phyloP scores from a whole-genome alignment of 441 rosid genomes.

The Sinapis alba region DNA sequence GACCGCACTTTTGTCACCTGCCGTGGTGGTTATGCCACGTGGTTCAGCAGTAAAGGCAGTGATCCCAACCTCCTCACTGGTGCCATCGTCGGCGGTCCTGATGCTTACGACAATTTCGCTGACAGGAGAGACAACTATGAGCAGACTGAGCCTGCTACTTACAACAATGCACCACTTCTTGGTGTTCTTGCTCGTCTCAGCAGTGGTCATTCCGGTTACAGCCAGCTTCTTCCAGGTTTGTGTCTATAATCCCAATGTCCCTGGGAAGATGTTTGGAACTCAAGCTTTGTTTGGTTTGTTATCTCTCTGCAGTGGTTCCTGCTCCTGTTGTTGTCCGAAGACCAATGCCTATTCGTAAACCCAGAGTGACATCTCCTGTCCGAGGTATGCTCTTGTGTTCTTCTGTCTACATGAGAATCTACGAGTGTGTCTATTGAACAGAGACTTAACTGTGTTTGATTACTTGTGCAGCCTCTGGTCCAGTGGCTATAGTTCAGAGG shows the following conservation, averaged over 20 bases:
- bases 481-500: slow-evolving; percentile 71
- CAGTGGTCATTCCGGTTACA: slow-evolving; percentile 71
- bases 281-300: background rate
- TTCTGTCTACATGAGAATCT: slow-evolving; percentile 6
- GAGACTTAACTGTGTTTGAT: slow-evolving; percentile 24
- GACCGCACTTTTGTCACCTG: slow-evolving; percentile 71
- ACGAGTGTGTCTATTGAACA: slow-evolving; percentile 1
- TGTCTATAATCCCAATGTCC: background rate
- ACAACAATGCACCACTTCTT: slow-evolving; percentile 96
- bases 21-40: slow-evolving; percentile 94
- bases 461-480: slow-evolving; percentile 58
- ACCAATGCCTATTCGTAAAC: slow-evolving; percentile 46
- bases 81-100: slow-evolving; percentile 97
- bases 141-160: slow-evolving; percentile 99
- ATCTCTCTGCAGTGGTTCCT: slow-evolving; percentile 53
- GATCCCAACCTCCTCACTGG: slow-evolving; percentile 91
- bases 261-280: background rate
- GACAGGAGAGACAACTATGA: slow-evolving; percentile 93
- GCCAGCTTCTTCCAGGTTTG: slow-evolving; percentile 95
- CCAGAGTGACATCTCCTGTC: slow-evolving; percentile 51
- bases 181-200: slow-evolving; percentile 85
- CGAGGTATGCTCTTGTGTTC: slow-evolving; percentile 51
- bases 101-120: slow-evolving; percentile 93
- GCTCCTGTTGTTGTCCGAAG: slow-evolving; percentile 47
- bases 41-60: slow-evolving; percentile 74